A percentile compares a stretch with the other conserved stretches of the same genome.
Conservation (phyloP, 345 rosid species). For the Pseudoturritis turrita region DNA sequence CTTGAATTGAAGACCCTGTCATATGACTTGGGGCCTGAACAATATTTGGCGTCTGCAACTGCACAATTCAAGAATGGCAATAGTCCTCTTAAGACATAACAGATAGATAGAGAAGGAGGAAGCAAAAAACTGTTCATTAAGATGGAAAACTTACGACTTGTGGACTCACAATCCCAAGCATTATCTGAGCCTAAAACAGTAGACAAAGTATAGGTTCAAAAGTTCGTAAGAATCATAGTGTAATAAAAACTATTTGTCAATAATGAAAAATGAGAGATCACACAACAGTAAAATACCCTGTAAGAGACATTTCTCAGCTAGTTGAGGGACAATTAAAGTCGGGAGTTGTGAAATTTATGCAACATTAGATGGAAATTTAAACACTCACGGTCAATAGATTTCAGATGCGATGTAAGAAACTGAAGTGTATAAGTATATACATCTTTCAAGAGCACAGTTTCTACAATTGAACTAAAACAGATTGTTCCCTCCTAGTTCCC, state of each 20-base stretch:
- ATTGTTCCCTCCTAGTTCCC: constrained; percentile 1
- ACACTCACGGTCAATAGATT: no score
- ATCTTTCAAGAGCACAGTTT: neutral
- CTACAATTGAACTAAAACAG: neutral
- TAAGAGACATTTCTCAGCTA: neutral
- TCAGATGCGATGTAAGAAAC: neutral
- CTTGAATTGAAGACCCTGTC: constrained; percentile 42
- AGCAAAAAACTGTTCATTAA: constrained; percentile 4
- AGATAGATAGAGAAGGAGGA: constrained; percentile 7
- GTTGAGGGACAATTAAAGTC: neutral
- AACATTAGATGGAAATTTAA: neutral
- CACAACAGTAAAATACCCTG: neutral
- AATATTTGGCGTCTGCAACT: constrained; percentile 71
- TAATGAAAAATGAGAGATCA: neutral
- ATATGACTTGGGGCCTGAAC: constrained; percentile 51
- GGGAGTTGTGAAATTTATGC: neutral
- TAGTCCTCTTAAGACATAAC: neutral
- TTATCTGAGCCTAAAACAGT: constrained; percentile 70
- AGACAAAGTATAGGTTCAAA: neutral
- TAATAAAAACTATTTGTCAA: neutral
- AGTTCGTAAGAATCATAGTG: neutral
- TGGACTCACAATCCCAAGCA: constrained; percentile 77
- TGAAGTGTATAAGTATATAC: neutral
- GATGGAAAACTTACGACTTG: constrained; percentile 63
- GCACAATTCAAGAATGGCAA: constrained; percentile 36